Conservation (phyloP, 2,329 filamentous ascomycete species). For the Beauveria asiatica region DNA sequence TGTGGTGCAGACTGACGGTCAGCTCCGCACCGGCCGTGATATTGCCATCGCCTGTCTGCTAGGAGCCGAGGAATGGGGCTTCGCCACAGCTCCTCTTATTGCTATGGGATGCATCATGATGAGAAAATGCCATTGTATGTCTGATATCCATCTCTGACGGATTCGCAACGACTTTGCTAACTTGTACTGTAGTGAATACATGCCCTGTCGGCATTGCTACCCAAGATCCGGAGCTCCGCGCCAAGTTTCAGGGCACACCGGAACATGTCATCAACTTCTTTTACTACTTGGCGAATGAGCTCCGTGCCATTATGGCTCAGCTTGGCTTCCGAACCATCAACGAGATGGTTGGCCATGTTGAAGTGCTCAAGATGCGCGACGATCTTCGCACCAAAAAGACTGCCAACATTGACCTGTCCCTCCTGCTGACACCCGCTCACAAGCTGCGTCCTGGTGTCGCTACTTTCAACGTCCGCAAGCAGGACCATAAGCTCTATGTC, state of each 20-base stretch:
- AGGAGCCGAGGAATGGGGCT: conserved; percentile 97
- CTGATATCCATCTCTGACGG: background rate
- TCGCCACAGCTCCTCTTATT: conserved; percentile 88
- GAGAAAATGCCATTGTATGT: conserved; percentile 56
- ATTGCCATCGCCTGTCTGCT: conserved; percentile 90
- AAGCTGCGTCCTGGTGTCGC: conserved; percentile 89
- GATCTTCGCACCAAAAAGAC: conserved; percentile 85
- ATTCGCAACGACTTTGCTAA: background rate
- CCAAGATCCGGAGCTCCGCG: conserved; percentile 85
- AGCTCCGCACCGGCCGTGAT: conserved; percentile 85
- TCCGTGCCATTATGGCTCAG: conserved; percentile 93
- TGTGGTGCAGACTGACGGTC: conserved; percentile 92
- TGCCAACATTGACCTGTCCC: conserved; percentile 82
- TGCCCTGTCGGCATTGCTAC: conserved; percentile 92
- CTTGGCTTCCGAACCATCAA: conserved; percentile 92
- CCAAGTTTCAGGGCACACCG: conserved; percentile 88
- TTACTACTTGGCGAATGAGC: conserved; percentile 94
- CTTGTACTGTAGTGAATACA: conserved; percentile 45
- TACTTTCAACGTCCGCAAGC: conserved; percentile 96
- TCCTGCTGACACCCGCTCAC: conserved; percentile 92
- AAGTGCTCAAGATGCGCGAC: conserved; percentile 77
- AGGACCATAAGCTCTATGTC: conserved; percentile 88
- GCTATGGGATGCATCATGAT: conserved; percentile 97
- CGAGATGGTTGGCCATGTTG: conserved; percentile 93
- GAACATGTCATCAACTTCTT: conserved; percentile 99